Conservation (phyloP, 2,329 filamentous ascomycete species). For the Pleoardoris graminearum region DNA sequence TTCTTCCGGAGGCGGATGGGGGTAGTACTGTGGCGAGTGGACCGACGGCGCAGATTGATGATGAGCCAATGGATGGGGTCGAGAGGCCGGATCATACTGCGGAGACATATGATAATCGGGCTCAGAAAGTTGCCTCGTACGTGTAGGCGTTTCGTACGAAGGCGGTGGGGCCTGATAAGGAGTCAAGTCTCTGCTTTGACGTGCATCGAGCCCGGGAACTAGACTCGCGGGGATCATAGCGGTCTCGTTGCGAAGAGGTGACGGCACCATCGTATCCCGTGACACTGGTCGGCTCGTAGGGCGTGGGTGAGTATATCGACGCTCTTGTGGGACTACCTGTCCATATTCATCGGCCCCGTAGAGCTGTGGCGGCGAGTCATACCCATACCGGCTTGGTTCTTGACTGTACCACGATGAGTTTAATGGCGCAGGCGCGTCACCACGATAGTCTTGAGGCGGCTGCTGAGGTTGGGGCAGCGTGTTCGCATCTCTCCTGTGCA, state of each 20-base stretch:
- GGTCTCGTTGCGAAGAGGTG: conserved; percentile 36
- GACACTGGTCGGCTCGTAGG: conserved; percentile 37
- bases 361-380: conserved; percentile 31
- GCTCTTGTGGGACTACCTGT: conserved; percentile 30
- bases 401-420: conserved; percentile 35
- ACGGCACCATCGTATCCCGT: conserved; percentile 39
- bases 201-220: conserved; percentile 35
- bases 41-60: conserved; percentile 26
- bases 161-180: conserved; percentile 26
- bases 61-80: conserved; percentile 35
- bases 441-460: conserved; percentile 27
- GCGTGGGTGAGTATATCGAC: conserved; percentile 38
- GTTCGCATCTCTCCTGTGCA: conserved; percentile 42
- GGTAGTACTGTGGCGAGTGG: conserved; percentile 48
- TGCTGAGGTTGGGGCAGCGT: conserved; percentile 33
- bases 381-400: conserved; percentile 25
- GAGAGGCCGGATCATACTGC: conserved; percentile 36
- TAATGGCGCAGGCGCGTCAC: conserved; percentile 40
- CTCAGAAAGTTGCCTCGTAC: conserved; percentile 39
- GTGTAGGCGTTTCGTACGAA: conserved; percentile 31
- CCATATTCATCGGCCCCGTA: conserved; percentile 31
- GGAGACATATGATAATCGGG: conserved; percentile 39
- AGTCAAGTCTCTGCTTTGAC: conserved; percentile 27
- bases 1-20: conserved; percentile 47
- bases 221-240: conserved; percentile 35